Evolutionary conservation across 2,329 filamentous ascomycete genomes (phyloP).

Genomic region (Verticillium alfalfae): DNA sequence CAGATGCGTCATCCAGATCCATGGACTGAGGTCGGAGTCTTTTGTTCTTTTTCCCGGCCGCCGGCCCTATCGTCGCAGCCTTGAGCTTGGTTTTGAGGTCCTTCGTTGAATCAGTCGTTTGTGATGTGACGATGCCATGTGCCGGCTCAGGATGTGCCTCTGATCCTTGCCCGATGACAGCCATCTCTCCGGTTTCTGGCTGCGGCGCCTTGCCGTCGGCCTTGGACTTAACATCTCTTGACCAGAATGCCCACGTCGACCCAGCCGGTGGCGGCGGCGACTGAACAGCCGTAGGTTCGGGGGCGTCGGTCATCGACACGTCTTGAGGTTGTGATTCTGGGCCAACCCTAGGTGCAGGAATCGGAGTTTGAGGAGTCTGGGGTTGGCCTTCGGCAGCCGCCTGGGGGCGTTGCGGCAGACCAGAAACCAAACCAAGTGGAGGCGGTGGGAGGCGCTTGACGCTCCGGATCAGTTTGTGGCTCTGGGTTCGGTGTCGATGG

Average conservation of each 20-base stretch:
- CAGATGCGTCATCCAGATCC: slow-evolving; percentile 33
- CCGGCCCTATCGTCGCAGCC: slow-evolving; percentile 17
- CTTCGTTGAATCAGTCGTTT: slow-evolving; percentile 27
- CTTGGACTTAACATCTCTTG: slow-evolving; percentile 44
- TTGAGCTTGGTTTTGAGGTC: slow-evolving; percentile 17
- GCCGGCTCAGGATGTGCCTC: slow-evolving; percentile 48
- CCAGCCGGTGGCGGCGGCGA: slow-evolving; percentile 40
- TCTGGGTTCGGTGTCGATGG: slow-evolving; percentile 7
- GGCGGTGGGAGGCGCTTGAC: slow-evolving; percentile 14
- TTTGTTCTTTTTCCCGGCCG: slow-evolving; percentile 34
- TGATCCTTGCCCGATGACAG: slow-evolving; percentile 51
- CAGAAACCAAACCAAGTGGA: slow-evolving; percentile 37
- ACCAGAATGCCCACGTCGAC: slow-evolving; percentile 81
- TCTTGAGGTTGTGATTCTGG: slow-evolving; percentile 27
- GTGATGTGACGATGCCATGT: slow-evolving; percentile 27
- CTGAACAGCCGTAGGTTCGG: slow-evolving; percentile 17
- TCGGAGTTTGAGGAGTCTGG: slow-evolving; percentile 2
- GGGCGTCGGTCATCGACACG: slow-evolving; percentile 36
- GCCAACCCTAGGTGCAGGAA: neutral
- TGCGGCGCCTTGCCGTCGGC: slow-evolving; percentile 20
- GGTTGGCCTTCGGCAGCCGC: neutral
- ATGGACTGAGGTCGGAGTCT: slow-evolving; percentile 39
- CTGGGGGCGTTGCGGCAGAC: slow-evolving; percentile 16
- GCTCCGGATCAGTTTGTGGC: slow-evolving; percentile 4
- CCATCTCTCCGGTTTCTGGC: slow-evolving; percentile 45